Percentiles rank a stretch among this genome's conserved stretches.
Evolutionary conservation across 164 flowering plant species (phyloP).

Genomic region (Vitis amurensis): DNA sequence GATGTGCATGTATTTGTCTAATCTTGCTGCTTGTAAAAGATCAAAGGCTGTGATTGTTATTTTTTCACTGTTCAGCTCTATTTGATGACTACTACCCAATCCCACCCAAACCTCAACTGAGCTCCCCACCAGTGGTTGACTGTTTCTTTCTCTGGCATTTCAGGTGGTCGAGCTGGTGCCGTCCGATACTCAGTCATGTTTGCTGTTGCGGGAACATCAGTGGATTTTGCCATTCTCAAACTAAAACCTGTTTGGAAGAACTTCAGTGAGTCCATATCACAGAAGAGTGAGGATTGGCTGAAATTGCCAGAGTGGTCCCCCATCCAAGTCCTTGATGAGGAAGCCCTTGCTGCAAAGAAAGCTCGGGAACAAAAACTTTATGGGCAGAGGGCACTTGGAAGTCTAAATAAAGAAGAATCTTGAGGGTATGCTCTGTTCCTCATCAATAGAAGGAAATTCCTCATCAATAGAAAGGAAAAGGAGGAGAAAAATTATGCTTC

Average conservation of each 20-base stretch:
- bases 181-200: constrained; percentile 65
- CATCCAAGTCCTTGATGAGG: constrained; percentile 85
- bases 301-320: constrained; percentile 91
- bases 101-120: too few species aligned
- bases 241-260: constrained; percentile 36
- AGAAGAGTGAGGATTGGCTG: constrained; percentile 35
- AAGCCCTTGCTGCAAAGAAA: constrained; percentile 76
- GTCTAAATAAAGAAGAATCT: constrained; percentile 52
- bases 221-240: constrained; percentile 56
- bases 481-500: too few species aligned
- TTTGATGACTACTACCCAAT: too few species aligned
- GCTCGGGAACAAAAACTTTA: constrained; percentile 65
- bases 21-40: too few species aligned
- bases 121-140: not conserved
- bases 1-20: too few species aligned
- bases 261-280: constrained; percentile 23
- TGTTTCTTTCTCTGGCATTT: constrained; percentile 6
- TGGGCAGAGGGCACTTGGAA: constrained; percentile 40
- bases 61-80: too few species aligned
- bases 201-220: constrained; percentile 66
- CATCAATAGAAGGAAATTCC: too few species aligned
- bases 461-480: too few species aligned
- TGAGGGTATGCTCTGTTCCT: constrained; percentile 16
- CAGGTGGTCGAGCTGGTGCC: constrained; percentile 83
- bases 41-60: too few species aligned